Evolutionary conservation across 2,329 filamentous ascomycete species (phyloP), one percentile per base, ranked within the genome.

Genomic region (Bipolaris sorokiniana): DNA sequence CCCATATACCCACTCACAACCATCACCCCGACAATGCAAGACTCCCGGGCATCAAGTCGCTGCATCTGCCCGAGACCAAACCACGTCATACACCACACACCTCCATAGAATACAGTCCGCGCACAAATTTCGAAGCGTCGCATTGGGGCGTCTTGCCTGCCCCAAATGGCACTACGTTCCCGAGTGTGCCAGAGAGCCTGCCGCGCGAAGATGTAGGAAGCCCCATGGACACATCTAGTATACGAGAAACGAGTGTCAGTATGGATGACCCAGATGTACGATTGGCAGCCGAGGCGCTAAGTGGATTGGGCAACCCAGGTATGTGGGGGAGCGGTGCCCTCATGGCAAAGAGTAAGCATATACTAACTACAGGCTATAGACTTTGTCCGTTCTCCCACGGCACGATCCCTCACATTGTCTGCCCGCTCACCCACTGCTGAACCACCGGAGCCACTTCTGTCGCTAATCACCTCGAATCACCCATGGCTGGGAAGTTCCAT

Each of bases 401-500:
- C 67, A 59, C 70, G 68, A 58, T 74, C 70, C 55, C 40, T 69
- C 16, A 69, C 66, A 15, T 61, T 76, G 46, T 68, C 70, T 42
- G 61, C 69, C 3, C 78, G 66, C 77, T 58, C 76, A 41, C 51
- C 68, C 15, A 58, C 81, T 1, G 77, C 81, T 13, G 84, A 89
- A 38, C 83, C 87, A 11, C 44, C 54, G 5, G 92, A 97, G 75
- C 95, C 93, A 1, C 82, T 97, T 5, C 81, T 98, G 3, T 90
- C 91, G 5, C 86, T 98, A 1, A 84, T 98, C 20, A 96, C 92
- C 0, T 93, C 91, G 2, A 91, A 91, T 1, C 92, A 97, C 71
- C 94, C 94, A 0, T 82, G 96, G 59, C 84, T 97, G 15, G 92
- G 91, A 9, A 91, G 87, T 26, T 92, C 92, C 0, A 93, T 96